Conservation (phyloP, 345 rosid species). For the Heritiera littoralis region DNA sequence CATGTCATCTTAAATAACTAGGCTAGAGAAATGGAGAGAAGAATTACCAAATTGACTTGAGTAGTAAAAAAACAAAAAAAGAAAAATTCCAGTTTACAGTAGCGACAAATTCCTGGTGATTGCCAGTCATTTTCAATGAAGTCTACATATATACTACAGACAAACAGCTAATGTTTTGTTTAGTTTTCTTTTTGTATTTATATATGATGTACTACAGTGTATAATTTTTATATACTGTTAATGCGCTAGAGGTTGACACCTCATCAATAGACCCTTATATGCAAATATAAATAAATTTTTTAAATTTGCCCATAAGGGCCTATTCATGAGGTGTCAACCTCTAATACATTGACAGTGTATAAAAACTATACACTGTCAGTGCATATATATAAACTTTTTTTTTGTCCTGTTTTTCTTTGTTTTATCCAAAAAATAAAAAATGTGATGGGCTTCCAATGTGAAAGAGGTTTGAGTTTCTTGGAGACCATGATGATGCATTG, state of each 20-base stretch:
- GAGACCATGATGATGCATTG: constrained; percentile 26
- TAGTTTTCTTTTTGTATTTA: background rate
- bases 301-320: too few species aligned
- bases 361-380: too few species aligned
- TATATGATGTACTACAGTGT: too few species aligned
- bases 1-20: too few species aligned
- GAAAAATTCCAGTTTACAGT: background rate
- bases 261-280: too few species aligned
- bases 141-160: background rate
- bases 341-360: too few species aligned
- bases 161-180: background rate
- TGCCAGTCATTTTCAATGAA: background rate
- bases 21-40: background rate
- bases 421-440: background rate
- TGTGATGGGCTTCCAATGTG: constrained; percentile 14
- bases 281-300: too few species aligned
- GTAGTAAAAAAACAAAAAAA: background rate
- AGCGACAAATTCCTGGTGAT: background rate
- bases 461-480: constrained; percentile 18
- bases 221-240: too few species aligned
- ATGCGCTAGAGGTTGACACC: too few species aligned
- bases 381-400: too few species aligned
- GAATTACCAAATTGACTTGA: background rate
- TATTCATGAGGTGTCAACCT: too few species aligned
- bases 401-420: background rate